phyloP scores from a whole-genome alignment of 495 filamentous ascomycete species.

The Penicillium simplicissimum region DNA sequence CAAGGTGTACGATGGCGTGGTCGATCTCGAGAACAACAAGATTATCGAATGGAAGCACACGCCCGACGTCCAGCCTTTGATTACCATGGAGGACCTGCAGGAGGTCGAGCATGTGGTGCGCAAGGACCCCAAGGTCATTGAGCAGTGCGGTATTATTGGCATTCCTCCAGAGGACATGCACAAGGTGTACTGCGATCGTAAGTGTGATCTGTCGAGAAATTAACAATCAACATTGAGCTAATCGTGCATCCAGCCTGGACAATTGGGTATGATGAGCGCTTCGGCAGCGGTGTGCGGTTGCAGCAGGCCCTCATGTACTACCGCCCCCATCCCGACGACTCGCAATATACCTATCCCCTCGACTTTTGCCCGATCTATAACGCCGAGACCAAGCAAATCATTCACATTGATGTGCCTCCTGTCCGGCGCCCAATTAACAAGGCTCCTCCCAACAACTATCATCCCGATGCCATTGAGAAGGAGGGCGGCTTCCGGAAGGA shows the following conservation, averaged over 20 bases:
- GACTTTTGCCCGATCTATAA: conserved; percentile 96
- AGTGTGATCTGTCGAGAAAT: conserved; percentile 30
- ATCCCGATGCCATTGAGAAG: conserved; percentile 68
- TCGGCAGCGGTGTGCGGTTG: conserved; percentile 75
- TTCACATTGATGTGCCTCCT: conserved; percentile 86
- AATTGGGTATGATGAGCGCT: conserved; percentile 92
- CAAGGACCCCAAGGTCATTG: conserved; percentile 84
- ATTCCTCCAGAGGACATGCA: conserved; percentile 85
- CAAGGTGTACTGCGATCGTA: conserved; percentile 88
- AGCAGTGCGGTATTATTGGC: conserved; percentile 87
- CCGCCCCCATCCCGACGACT: conserved; percentile 80
- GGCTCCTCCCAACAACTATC: conserved; percentile 76
- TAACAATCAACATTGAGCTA: background rate
- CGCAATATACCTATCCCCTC: conserved; percentile 86
- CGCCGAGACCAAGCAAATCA: conserved; percentile 76
- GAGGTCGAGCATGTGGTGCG: conserved; percentile 80
- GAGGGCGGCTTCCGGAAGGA: conserved; percentile 77
- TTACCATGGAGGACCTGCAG: conserved; percentile 93
- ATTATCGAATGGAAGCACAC: conserved; percentile 75
- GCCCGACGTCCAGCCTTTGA: conserved; percentile 83
- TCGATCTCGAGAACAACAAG: conserved; percentile 71
- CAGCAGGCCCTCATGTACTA: conserved; percentile 98
- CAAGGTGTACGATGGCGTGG: conserved; percentile 82
- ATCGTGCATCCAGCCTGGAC: conserved; percentile 69
- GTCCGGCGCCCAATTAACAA: conserved; percentile 77